These are phyloP conservation scores for Trichoderma citrinoviride DNA, from an alignment of 2,329 filamentous ascomycete species.

Conservation along the genomic window DNA sequence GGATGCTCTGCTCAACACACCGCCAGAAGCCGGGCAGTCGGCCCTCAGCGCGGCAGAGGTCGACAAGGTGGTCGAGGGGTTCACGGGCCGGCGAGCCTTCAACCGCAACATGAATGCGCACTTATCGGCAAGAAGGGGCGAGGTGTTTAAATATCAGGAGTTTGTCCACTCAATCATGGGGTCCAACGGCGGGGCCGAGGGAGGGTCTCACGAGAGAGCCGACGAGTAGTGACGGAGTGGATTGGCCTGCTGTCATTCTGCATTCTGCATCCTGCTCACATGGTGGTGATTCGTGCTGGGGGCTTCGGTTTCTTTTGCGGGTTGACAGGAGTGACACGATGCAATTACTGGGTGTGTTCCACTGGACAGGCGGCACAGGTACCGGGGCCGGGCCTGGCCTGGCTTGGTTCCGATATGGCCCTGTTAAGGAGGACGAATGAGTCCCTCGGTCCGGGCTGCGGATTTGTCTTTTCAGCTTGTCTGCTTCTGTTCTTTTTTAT, in stretches of 20 bases:
- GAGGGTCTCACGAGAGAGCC: slow-evolving; percentile 30
- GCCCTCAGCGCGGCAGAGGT: slow-evolving; percentile 70
- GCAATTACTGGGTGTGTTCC: background rate
- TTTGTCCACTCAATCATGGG: slow-evolving; percentile 74
- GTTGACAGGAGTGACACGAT: slow-evolving; percentile 19
- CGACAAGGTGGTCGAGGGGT: slow-evolving; percentile 82
- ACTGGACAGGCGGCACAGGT: background rate
- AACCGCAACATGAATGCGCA: slow-evolving; percentile 58
- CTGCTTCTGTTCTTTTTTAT: background rate
- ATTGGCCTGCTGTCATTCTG: background rate
- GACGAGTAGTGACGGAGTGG: slow-evolving; percentile 25
- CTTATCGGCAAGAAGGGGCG: slow-evolving; percentile 63
- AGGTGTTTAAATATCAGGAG: slow-evolving; percentile 91
- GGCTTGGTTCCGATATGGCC: background rate
- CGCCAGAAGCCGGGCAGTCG: slow-evolving; percentile 68
- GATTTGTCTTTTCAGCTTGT: background rate
- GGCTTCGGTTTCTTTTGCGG: slow-evolving; percentile 3
- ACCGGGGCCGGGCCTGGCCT: background rate
- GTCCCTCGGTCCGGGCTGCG: background rate
- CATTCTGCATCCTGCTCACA: slow-evolving; percentile 1
- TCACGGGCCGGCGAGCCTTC: slow-evolving; percentile 80
- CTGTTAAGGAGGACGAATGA: slow-evolving; percentile 2
- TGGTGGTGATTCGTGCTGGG: background rate
- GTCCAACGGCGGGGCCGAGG: slow-evolving; percentile 41
- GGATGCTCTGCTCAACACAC: slow-evolving; percentile 78